Base-by-base conservation (phyloP, 176 grass and related monocot genomes). In the Musa itinerans region DNA sequence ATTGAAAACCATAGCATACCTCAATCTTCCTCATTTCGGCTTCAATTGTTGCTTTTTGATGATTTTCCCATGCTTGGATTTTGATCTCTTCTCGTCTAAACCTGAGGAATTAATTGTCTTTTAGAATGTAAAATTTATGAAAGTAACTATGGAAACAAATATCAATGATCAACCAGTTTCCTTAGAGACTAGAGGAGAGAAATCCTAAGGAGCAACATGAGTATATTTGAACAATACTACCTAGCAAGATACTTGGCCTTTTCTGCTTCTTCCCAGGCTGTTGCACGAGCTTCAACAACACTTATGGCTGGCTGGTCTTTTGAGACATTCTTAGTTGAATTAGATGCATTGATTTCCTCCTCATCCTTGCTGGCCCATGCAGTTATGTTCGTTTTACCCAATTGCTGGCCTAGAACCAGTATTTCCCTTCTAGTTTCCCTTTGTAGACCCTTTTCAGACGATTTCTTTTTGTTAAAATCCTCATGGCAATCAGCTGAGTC, bases 71-170 rank as follows among this genome's bases (percentile, higher is more conserved):
- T 76, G 91, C 91, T 69, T 88, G 84, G 2, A 95, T 99, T 79
- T 95, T 99, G 69, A 99, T 99, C 67, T 99, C 91, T 84, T 99
- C 96, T 7, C 83, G 89, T 64, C 95, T 95, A 79, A 99, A 95
- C 83, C 95, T 99, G 75, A 19, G 61, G 74, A 69, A 55, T 74
- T 21, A 69, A 27, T 49, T 17, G 49, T 23, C n/a, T 50, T 20
- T n/a, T 22, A 54, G 1, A 69, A 63, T 26, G 16, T 25, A n/a
- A 21, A 79, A 21, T 34, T 34, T 52, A 51, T 50, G 23, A 84
- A 9, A 81, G n/a, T 25, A 11, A 53, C 20, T 6, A 53, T 52
- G n/a, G 22, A 25, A 54, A 62, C 50, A 66, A 23, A 66, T 43
- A 24, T 12, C 50, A 53, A 24, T 20, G 15, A 61, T 58, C 53